Evolutionary conservation across 345 rosid genomes (phyloP), one percentile per base, ranked within the genome.

Genomic region (Heritiera fomes): DNA sequence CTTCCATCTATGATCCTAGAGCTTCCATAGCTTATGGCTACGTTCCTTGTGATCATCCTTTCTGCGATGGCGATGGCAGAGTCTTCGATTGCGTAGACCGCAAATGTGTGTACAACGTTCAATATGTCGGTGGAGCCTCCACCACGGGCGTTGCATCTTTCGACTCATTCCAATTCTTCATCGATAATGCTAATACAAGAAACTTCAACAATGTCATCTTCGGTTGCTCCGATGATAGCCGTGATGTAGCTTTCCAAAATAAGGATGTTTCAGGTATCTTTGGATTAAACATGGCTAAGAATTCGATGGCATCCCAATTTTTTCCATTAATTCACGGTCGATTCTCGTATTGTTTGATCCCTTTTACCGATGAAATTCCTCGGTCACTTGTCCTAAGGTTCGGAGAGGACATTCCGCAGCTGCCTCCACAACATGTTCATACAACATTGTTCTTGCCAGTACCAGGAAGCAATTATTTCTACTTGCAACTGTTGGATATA

Each of bases 211-310:
- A 59, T 34, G 15, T 83, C 28, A 38, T 81, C 20, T 83, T 81
- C 4, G 85, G 86, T 5, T 83, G 85, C 77, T 82, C 80, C 1
- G 17, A 75, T 1, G 78, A 79, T 3, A 81, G 55, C 61, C 18
- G 11, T 28, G 20, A 73, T 7, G 11, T 77, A 60, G 4, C 8
- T 7, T 80, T 74, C 5, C 2, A 28, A 2, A 10, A 72, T 1
- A 28, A 8, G 3, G 63, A 45, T 6, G 55, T 82, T 59, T 80
- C 79, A 0, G 85, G 82, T 9, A 70, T 80, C 52, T 8, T 77
- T 4, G 85, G 80, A 7, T 20, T 85, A 14, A 80, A 28, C 71
- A 0, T 6, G 15, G 52, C 73, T 1, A 82, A 61, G 0, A 32
- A 65, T 38, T 83, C 82, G 11, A 17, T 83, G 50, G 9, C 5